Percentiles rank a stretch among this genome's conserved stretches.
These are phyloP conservation scores for Diaporthe caulivora DNA, from an alignment of 2,329 filamentous ascomycete genomes.

Conservation along the genomic window DNA sequence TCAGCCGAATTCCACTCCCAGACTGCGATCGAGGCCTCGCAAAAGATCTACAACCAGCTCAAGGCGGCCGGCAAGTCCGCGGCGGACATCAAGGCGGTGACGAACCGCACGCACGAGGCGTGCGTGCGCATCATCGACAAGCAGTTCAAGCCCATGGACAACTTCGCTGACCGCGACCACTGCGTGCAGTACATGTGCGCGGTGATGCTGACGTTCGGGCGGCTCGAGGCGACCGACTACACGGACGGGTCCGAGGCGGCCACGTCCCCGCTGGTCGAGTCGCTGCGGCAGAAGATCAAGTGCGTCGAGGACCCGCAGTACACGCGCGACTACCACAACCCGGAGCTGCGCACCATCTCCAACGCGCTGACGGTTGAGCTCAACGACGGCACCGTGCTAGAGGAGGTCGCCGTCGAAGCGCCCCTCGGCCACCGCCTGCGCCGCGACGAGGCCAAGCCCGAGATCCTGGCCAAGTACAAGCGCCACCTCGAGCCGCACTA, in stretches of 20 bases:
- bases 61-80: conserved; percentile 89
- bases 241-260: conserved; percentile 92
- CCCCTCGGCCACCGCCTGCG: conserved; percentile 92
- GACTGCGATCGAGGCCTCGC: conserved; percentile 94
- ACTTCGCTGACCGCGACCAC: conserved; percentile 99
- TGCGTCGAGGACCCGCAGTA: conserved; percentile 97
- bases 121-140: conserved; percentile 99
- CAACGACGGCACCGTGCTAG: conserved; percentile 91
- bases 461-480: conserved; percentile 96
- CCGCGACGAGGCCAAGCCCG: conserved; percentile 96
- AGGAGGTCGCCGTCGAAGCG: conserved; percentile 93
- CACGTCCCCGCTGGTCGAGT: conserved; percentile 89
- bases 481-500: conserved; percentile 90
- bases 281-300: conserved; percentile 90
- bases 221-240: conserved; percentile 94
- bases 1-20: conserved; percentile 97
- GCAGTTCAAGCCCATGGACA: conserved; percentile 99
- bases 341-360: conserved; percentile 92
- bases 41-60: conserved; percentile 88
- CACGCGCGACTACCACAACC: conserved; percentile 96
- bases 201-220: conserved; percentile 95
- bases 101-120: conserved; percentile 96
- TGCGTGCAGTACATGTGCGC: conserved; percentile 99
- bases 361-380: conserved; percentile 96
- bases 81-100: conserved; percentile 91